Evolutionary conservation across 192 early-diverging fungal species (phyloP), one percentile per base, ranked within the genome.

Genomic region (Coemansia sp.): DNA sequence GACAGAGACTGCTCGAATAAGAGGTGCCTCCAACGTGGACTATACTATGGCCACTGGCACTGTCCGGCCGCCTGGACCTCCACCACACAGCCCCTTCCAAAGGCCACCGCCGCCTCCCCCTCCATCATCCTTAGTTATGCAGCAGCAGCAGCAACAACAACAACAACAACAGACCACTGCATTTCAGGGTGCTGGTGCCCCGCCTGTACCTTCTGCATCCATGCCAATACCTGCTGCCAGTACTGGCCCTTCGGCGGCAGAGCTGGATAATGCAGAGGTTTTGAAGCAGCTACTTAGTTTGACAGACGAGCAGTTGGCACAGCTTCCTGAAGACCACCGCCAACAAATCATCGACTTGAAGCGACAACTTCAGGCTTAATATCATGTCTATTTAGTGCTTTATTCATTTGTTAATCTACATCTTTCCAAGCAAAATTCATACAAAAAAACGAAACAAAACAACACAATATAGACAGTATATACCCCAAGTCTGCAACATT

Each of bases 281-380:
- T 54, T 95, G 14, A 74, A 87, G 57, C 89, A 93, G 62, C 80
- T 95, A 4, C 49, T 95, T 18, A 86, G 83, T 41, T 69, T 95
- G 26, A 87, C 90, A 0, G 84, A 84, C 25, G 89, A 87, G 7
- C 88, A 95, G 60, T 83, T 95, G 50, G 78, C 81, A 23, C 72
- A 81, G 18, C 63, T 95, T 28, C 89, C 91, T 15, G 73, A 86
- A 44, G 90, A 88, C 17, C 86, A 92, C 46, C 78, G 84, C 11
- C 77, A 83, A 19, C 79, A 89, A 42, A 83, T 93, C 11, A 53
- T 89, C 19, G 86, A 85, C 45, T 62, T 89, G 35, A 55, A 50
- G 46, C 35, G 34, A 15, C 71, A 67, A 33, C 36, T 76, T 1
- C 42, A 52, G 26, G 33, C n/a, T n/a, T n/a, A n/a, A n/a, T n/a